A percentile compares a stretch with the other conserved stretches of the same genome.
Conservation (phyloP, 2,329 filamentous ascomycete species). For the Diatrype stigma region DNA sequence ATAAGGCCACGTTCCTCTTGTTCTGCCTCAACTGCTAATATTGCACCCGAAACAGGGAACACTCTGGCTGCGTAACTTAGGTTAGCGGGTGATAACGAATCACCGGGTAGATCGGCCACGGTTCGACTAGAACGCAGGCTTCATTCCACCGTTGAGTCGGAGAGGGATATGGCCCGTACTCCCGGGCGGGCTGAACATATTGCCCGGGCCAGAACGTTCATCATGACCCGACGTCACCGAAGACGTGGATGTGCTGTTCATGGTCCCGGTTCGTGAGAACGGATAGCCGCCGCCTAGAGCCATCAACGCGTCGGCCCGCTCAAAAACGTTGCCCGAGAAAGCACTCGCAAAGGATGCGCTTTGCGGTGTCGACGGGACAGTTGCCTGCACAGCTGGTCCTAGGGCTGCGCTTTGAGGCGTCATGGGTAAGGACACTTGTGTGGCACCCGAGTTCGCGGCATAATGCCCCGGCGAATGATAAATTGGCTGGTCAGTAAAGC, state of each 20-base stretch:
- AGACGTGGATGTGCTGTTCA: slow-evolving; percentile 31
- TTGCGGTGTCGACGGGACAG: slow-evolving; percentile 69
- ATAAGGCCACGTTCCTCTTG: no score
- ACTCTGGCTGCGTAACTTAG: background rate
- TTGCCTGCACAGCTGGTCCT: slow-evolving; percentile 86
- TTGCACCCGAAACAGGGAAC: background rate
- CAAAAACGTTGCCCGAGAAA: slow-evolving; percentile 57
- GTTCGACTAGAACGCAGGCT: slow-evolving; percentile 27
- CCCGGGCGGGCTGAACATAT: slow-evolving; percentile 24
- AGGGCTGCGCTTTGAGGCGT: slow-evolving; percentile 87
- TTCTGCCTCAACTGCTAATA: no score
- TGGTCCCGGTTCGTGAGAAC: slow-evolving; percentile 49
- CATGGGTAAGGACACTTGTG: slow-evolving; percentile 57
- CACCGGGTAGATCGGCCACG: slow-evolving; percentile 15
- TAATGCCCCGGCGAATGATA: slow-evolving; percentile 30
- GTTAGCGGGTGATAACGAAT: background rate
- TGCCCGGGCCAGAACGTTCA: slow-evolving; percentile 22
- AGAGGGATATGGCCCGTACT: slow-evolving; percentile 14
- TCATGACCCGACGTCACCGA: slow-evolving; percentile 25
- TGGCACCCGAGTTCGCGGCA: slow-evolving; percentile 26
- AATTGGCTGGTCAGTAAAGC: slow-evolving; percentile 16
- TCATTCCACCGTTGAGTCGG: slow-evolving; percentile 25
- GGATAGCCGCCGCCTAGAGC: slow-evolving; percentile 54
- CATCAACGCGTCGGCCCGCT: slow-evolving; percentile 55
- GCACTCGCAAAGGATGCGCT: slow-evolving; percentile 51